Evolutionary conservation across 1,284 basidiomycete species (phyloP), one percentile per base, ranked within the genome.

Genomic region (Ganoderma boninense): DNA sequence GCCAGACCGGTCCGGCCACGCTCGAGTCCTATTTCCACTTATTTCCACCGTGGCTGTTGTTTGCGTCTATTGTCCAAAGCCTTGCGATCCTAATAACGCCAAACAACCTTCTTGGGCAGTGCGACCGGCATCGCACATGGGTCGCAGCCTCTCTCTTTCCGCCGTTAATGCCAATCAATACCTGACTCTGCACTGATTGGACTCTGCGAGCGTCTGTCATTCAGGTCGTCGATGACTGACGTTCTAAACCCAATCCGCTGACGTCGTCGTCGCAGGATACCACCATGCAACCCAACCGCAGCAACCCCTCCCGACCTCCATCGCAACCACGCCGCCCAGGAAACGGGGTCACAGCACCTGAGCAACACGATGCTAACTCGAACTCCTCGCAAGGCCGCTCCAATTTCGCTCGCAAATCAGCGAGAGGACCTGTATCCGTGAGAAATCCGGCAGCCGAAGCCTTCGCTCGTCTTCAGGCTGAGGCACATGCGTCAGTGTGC

Each of bases 1-100:
- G 54, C 54, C 26, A 35, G 54, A 16, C 54, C 54, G 54, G 54
- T 35, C 54, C 54, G 54, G 54, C 18, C 29, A 2, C 13, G 54
- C 11, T 54, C 52, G 44, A 54, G n/a, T 26, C 23, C 46, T 52
- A 23, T n/a, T 49, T 32, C 32, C 32, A 5, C 29, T 32, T 32
- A 32, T 32, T 32, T 32, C 32, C 32, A 5, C 32, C 32, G 54
- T 29, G 32, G 16, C 26, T 57, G 29, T 42, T 79, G 59, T 76
- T 77, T 75, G 76, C 52, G 42, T 44, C 44, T 79, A 71, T 78
- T 79, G 70, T 67, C 68, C 75, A 76, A 76, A 49, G 68, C 64
- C 76, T 67, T 77, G 66, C 20, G 76, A 74, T 75, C 71, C 67
- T 71, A 77, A 78, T 66, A 78, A 10, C 2, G 59, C 65, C 74